phyloP scores from a whole-genome alignment of 805 yeast genomes.

The Pichia nakasei region DNA sequence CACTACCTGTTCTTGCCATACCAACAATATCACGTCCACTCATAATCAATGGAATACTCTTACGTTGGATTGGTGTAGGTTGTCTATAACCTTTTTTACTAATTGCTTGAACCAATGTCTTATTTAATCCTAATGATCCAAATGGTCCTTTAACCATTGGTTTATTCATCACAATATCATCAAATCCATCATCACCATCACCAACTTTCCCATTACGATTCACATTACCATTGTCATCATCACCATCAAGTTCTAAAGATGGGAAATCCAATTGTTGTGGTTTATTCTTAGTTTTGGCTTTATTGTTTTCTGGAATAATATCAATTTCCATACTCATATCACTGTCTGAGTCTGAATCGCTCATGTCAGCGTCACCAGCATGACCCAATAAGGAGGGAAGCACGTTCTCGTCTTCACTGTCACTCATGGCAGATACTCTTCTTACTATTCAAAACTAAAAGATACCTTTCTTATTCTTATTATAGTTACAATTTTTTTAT shows the following conservation, averaged over 20 bases:
- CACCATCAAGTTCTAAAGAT: slow-evolving; percentile 35
- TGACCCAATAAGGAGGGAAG: not conserved
- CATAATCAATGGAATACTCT: slow-evolving; percentile 84
- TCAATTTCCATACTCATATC: slow-evolving; percentile 23
- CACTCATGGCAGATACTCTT: no score
- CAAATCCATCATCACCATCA: slow-evolving; percentile 41
- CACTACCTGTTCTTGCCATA: slow-evolving; percentile 99
- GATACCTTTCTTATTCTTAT: no score
- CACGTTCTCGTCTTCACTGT: slow-evolving; percentile 26
- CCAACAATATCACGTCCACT: slow-evolving; percentile 93
- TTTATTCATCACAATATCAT: slow-evolving; percentile 14
- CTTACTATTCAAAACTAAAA: no score
- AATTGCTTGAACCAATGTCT: slow-evolving; percentile 59
- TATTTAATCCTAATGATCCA: slow-evolving; percentile 83
- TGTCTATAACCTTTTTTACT: slow-evolving; percentile 80
- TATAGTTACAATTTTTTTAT: no score
- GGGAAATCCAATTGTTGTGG: slow-evolving; percentile 11
- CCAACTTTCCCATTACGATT: slow-evolving; percentile 7
- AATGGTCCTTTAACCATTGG: slow-evolving; percentile 63
- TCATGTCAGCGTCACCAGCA: not conserved
- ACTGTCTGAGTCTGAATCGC: slow-evolving; percentile 20
- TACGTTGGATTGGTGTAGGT: slow-evolving; percentile 97
- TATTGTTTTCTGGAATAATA: not conserved
- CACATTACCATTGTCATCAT: slow-evolving; percentile 8
- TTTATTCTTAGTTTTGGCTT: not conserved